Conservation (phyloP, 352 stramenopile genomes). For the Pythium grandisporangium region DNA sequence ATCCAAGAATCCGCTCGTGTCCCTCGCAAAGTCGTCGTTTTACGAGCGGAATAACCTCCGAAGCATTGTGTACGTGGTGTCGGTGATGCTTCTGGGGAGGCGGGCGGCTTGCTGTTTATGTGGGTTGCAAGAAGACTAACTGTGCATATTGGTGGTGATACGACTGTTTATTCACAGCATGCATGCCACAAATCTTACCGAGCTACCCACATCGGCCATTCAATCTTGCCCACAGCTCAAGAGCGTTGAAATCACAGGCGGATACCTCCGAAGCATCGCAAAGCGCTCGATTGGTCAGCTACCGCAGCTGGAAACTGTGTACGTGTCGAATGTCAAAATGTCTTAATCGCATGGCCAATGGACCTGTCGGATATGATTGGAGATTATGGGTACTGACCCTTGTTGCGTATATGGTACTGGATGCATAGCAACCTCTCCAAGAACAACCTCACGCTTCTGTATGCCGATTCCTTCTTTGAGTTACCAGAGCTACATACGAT, state of each 20-base stretch:
- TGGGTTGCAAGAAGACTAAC: not conserved
- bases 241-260: constrained; percentile 28
- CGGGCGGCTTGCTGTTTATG: too few species aligned
- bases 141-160: not conserved
- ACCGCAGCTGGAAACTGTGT: constrained; percentile 31
- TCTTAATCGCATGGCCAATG: not conserved
- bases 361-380: not conserved
- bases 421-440: constrained; percentile 21
- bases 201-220: constrained; percentile 20
- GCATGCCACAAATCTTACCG: constrained; percentile 25
- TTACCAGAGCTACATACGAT: constrained; percentile 39
- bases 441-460: constrained; percentile 34
- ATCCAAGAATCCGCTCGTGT: constrained; percentile 52
- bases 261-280: constrained; percentile 19
- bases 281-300: constrained; percentile 20
- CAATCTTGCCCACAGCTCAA: constrained; percentile 28
- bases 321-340: not conserved
- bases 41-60: too few species aligned
- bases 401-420: not conserved
- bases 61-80: constrained; percentile 39
- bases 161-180: constrained; percentile 14
- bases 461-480: constrained; percentile 30
- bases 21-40: too few species aligned
- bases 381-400: too few species aligned
- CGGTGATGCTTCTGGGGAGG: too few species aligned